Conservation (phyloP, 495 filamentous ascomycete species). For the Gamarada debralockiae region DNA sequence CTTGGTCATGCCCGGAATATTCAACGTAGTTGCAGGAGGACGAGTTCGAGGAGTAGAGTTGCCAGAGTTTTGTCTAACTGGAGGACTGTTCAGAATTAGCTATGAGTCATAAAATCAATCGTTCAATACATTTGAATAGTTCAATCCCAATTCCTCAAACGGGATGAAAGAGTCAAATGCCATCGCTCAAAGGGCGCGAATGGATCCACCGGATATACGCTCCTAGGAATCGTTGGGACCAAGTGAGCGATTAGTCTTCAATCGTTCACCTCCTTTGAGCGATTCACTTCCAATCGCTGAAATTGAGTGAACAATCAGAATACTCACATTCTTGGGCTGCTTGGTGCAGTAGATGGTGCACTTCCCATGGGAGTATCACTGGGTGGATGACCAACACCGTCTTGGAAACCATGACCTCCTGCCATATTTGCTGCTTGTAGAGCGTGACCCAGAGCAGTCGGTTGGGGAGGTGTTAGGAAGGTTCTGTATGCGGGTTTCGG, state of each 20-base stretch:
- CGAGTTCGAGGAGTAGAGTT: constrained; percentile 56
- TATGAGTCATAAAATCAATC: neutral
- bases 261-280: neutral
- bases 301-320: constrained; percentile 2
- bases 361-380: constrained; percentile 34
- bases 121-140: neutral
- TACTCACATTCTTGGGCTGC: constrained; percentile 49
- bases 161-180: neutral
- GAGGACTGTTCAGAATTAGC: constrained; percentile 34
- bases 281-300: neutral
- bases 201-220: no score
- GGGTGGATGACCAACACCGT: constrained; percentile 28
- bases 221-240: neutral
- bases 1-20: constrained; percentile 84
- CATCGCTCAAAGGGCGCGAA: no score
- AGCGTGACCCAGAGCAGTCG: constrained; percentile 19
- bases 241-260: neutral
- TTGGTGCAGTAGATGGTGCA: constrained; percentile 48
- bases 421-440: constrained; percentile 15
- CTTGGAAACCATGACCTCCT: constrained; percentile 26
- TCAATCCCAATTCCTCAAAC: neutral
- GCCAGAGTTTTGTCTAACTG: constrained; percentile 56
- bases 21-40: constrained; percentile 76
- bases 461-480: constrained; percentile 16
- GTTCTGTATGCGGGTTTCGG: neutral